A percentile compares a stretch with the other conserved stretches of the same genome.
phyloP scores from a whole-genome alignment of 1,284 basidiomycete genomes.

The Meripilus lineatus region DNA sequence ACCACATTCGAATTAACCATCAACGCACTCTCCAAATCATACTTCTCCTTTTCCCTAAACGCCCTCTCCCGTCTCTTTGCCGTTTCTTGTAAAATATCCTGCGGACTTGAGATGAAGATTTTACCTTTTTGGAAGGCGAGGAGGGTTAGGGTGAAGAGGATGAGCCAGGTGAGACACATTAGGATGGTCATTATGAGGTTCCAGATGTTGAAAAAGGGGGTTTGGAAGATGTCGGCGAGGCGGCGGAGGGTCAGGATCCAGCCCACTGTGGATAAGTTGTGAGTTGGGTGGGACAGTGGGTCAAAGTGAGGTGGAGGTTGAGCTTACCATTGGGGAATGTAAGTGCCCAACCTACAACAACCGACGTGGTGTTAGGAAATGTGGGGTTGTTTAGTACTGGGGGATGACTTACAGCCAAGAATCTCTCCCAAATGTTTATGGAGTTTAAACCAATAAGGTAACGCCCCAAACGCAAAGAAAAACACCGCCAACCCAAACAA shows the following conservation, averaged over 20 bases:
- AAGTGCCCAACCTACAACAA: slow-evolving; percentile 36
- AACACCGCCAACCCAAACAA: slow-evolving; percentile 44
- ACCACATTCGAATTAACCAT: background rate
- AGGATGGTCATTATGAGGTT: slow-evolving; percentile 35
- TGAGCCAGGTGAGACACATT: slow-evolving; percentile 36
- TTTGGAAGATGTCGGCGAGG: slow-evolving; percentile 37
- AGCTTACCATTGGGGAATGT: slow-evolving; percentile 42
- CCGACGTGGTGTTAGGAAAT: too few relatives aligned
- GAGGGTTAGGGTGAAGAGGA: slow-evolving; percentile 37
- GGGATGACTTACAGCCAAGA: slow-evolving; percentile 39
- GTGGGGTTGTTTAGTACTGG: too few relatives aligned
- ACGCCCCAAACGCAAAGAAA: slow-evolving; percentile 39
- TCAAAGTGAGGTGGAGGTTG: background rate
- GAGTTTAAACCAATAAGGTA: slow-evolving; percentile 46
- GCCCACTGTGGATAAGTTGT: slow-evolving; percentile 27
- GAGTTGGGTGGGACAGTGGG: background rate
- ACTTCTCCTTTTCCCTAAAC: too few relatives aligned
- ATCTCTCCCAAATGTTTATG: slow-evolving; percentile 40
- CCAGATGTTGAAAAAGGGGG: slow-evolving; percentile 34
- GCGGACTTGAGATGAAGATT: slow-evolving; percentile 35
- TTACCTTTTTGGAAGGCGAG: slow-evolving; percentile 39
- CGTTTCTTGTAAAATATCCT: slow-evolving; percentile 12
- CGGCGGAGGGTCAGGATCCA: slow-evolving; percentile 42
- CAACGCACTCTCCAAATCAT: background rate
- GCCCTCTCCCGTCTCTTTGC: too few relatives aligned